Conservation (phyloP, 257 asterid genomes). For the Ocimum tenuiflorum region DNA sequence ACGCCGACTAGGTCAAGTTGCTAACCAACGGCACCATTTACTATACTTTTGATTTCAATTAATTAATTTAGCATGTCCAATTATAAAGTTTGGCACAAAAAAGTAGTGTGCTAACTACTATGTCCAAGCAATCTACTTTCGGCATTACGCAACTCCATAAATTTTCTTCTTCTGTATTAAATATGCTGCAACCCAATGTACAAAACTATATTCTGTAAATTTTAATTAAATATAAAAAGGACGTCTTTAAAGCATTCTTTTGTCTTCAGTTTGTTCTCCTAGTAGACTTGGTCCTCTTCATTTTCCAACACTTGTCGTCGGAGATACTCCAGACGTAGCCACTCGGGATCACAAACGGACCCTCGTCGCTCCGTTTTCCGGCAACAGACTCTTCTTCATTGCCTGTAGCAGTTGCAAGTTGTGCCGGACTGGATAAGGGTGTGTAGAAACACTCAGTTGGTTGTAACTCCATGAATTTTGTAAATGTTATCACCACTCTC, state of each 20-base stretch:
- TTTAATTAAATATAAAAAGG: not conserved
- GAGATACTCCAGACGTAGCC: constrained; percentile 68
- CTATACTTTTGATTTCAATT: no score
- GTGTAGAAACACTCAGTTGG: constrained; percentile 65
- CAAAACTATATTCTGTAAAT: not conserved
- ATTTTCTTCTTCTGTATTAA: not conserved
- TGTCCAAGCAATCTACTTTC: not conserved
- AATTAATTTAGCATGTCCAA: no score
- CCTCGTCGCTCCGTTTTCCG: constrained; percentile 6
- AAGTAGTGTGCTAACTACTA: not conserved
- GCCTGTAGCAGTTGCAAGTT: constrained; percentile 23
- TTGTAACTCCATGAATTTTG: constrained; percentile 66
- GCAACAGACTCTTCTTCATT: constrained; percentile 13
- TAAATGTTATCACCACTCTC: constrained; percentile 75
- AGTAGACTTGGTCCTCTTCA: constrained; percentile 45
- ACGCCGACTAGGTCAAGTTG: no score
- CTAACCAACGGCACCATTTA: no score
- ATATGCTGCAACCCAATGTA: not conserved
- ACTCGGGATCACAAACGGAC: constrained; percentile 65
- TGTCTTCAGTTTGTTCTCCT: constrained; percentile 22
- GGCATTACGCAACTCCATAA: not conserved
- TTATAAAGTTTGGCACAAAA: not conserved
- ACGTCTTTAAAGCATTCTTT: not conserved
- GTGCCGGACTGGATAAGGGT: constrained; percentile 66
- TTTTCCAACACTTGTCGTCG: constrained; percentile 43